These are phyloP conservation scores for Leishmania tropica DNA, from an alignment of 208 protist genomes.

Conservation along the genomic window DNA sequence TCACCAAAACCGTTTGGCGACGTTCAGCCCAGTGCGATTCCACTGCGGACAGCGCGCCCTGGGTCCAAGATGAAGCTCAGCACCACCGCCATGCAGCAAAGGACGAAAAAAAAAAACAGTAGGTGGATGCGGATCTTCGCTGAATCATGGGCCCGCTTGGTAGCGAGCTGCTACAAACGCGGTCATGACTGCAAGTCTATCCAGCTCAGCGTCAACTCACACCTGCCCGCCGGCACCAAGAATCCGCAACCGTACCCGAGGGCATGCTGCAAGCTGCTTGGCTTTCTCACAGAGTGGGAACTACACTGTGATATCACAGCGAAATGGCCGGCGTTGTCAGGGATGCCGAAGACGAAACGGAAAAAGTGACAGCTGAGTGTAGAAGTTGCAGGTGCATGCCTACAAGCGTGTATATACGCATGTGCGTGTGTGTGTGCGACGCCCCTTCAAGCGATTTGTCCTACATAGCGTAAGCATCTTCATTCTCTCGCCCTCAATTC, in stretches of 20 bases:
- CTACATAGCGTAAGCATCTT: neutral
- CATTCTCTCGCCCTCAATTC: neutral
- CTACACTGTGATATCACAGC: neutral
- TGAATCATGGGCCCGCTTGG: neutral
- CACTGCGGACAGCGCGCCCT: too few species aligned
- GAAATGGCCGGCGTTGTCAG: neutral
- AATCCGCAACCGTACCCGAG: too few species aligned
- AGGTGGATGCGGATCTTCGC: neutral
- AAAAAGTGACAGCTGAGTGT: neutral
- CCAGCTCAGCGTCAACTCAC: neutral
- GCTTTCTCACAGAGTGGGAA: neutral
- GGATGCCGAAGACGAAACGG: neutral
- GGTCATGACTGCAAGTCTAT: neutral
- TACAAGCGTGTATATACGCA: neutral
- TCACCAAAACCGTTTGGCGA: too few species aligned
- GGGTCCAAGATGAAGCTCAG: too few species aligned
- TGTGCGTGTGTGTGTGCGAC: neutral
- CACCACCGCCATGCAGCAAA: too few species aligned
- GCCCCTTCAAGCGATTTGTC: neutral
- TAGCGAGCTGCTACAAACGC: neutral
- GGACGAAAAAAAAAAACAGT: too few species aligned
- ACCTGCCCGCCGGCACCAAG: neutral
- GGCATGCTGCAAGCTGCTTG: too few species aligned
- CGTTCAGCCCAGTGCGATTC: too few species aligned
- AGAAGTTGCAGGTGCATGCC: neutral